Percentiles rank a stretch among this genome's conserved stretches.
Conservation (phyloP, 805 yeast species). For the Scheffersomyces stipitis region DNA sequence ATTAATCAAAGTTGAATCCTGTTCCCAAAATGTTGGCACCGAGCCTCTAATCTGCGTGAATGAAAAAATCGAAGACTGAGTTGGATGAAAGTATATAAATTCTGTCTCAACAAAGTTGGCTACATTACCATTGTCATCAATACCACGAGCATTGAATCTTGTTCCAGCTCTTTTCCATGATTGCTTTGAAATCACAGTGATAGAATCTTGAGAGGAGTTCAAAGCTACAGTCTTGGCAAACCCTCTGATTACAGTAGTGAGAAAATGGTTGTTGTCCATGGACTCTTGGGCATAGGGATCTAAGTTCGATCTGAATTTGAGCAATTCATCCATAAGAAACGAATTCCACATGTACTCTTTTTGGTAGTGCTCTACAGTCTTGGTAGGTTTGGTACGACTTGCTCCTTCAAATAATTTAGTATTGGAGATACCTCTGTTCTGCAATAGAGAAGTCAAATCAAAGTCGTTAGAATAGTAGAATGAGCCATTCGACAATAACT, state of each 20-base stretch:
- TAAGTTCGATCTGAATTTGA: conserved; percentile 69
- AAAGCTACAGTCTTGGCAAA: conserved; percentile 77
- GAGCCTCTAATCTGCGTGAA: conserved; percentile 93
- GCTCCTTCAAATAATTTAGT: conserved; percentile 14
- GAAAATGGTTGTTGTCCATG: conserved; percentile 74
- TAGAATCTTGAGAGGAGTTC: conserved; percentile 38
- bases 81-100: conserved; percentile 55
- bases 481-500: conserved; percentile 80
- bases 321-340: conserved; percentile 81
- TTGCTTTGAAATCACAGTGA: conserved; percentile 87
- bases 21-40: conserved; percentile 97
- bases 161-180: conserved; percentile 99
- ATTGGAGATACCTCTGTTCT: conserved; percentile 61
- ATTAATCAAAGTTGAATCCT: conserved; percentile 84
- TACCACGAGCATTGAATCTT: conserved; percentile 93
- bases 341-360: conserved; percentile 96
- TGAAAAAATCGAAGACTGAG: conserved; percentile 58
- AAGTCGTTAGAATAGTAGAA: conserved; percentile 91
- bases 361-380: conserved; percentile 50
- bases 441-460: conserved; percentile 86
- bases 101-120: conserved; percentile 66
- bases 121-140: conserved; percentile 67
- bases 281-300: conserved; percentile 57
- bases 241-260: conserved; percentile 92
- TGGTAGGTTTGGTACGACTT: conserved; percentile 1